Evolutionary conservation across 495 filamentous ascomycete species (phyloP), one percentile per base, ranked within the genome.

Genomic region (Neurospora sp.): DNA sequence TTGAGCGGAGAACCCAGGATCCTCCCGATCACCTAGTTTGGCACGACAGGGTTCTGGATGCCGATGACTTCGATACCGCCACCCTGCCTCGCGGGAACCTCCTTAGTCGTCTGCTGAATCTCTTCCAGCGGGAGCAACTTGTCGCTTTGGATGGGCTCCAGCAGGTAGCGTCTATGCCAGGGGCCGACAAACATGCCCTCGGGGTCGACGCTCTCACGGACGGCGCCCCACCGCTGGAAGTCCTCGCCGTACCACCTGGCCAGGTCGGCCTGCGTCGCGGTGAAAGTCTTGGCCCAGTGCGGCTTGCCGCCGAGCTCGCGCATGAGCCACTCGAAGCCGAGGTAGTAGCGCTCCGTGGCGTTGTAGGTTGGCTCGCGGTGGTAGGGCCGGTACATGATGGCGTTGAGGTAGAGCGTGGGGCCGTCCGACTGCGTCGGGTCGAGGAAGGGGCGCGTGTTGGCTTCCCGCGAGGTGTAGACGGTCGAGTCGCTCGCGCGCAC

Each of bases 201-300:
- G 0, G 93, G 91, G 80, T 99, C 96, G n/a, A 90, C 89, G 71
- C 89, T 87, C 47, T 90, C 82, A 22, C 94, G 84, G 12, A 97
- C 85, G 69, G 85, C 81, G 42, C 89, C 81, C 89, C 91, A 98
- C 71, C 86, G 81, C 39, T 82, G 78, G 79, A 96, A 86, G 65
- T 84, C 80, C 18, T 74, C 74, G 27, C 82, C 84, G 74, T 88
- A 91, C 83, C 89, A 87, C 7, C 73, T 68, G 70, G 81, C 79
- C 38, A 93, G 84, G 53, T 92, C 88, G 44, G 85, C 84, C 9
- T 86, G 85, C 1, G 83, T 82, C 18, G 87, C 86, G 38, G 84
- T 83, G 81, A 97, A 98, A 77, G 97, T 97, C 86, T 99, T 99
- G 8, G 96, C 96, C 94, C 96, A 99, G 81, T 99, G 96, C 40